Evolutionary conservation across 371 early-diverging fungal genomes (phyloP).

Genomic region (Saksenaea vasiformis): DNA sequence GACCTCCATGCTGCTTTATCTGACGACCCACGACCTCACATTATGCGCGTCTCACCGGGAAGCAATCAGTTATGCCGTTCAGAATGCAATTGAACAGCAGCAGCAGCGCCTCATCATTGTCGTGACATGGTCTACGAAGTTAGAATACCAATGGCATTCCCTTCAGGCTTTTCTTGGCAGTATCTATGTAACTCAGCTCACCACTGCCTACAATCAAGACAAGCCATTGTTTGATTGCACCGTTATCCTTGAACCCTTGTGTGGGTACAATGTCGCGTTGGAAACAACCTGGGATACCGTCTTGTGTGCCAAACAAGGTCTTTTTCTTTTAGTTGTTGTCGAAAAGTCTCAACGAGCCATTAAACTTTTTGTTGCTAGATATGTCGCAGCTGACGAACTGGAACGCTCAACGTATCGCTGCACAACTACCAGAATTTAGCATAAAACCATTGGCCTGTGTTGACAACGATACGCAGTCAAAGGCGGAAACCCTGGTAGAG

Average conservation of each 20-base stretch:
- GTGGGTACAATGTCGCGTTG: slow-evolving; percentile 27
- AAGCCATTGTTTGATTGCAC: slow-evolving; percentile 39
- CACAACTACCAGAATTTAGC: not conserved
- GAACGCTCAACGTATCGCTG: slow-evolving; percentile 12
- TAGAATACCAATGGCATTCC: slow-evolving; percentile 32
- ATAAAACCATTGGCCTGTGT: not conserved
- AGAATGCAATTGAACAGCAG: not conserved
- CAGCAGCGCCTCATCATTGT: not conserved
- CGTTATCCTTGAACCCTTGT: slow-evolving; percentile 35
- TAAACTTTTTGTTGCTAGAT: slow-evolving; percentile 2
- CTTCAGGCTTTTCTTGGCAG: slow-evolving; percentile 36
- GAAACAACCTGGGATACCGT: slow-evolving; percentile 20
- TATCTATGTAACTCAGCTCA: slow-evolving; percentile 35
- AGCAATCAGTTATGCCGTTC: not conserved
- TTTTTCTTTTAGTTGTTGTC: slow-evolving; percentile 4
- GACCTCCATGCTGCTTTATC: not conserved
- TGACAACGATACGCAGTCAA: not conserved
- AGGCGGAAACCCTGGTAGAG: not conserved
- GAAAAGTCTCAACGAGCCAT: not conserved
- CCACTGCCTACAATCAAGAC: slow-evolving; percentile 17
- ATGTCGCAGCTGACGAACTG: not conserved
- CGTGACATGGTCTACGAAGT: not conserved
- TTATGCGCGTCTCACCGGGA: not conserved
- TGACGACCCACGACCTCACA: not conserved
- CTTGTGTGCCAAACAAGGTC: slow-evolving; percentile 17